These are phyloP conservation scores for Malus hybrid DNA, from an alignment of 331 rosid genomes.

Conservation along the genomic window DNA sequence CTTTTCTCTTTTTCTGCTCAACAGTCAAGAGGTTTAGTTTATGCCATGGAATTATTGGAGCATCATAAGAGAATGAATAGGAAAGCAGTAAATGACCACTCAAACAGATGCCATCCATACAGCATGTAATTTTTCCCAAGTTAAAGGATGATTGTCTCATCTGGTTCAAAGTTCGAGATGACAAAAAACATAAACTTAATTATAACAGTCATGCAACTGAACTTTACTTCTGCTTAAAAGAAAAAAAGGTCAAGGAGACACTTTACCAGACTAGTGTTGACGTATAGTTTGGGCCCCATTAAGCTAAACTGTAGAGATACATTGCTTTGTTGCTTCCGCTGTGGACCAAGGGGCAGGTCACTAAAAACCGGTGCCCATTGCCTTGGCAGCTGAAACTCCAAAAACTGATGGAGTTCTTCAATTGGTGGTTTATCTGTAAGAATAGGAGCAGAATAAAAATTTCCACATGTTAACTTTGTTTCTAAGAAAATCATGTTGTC, in stretches of 20 bases:
- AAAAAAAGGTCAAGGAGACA: not conserved
- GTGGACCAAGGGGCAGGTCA: constrained; percentile 99
- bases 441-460: constrained; percentile 11
- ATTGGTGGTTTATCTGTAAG: constrained; percentile 86
- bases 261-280: constrained; percentile 68
- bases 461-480: constrained; percentile 2
- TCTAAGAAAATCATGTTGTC: too few species aligned
- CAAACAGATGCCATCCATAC: not conserved
- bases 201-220: not conserved
- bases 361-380: constrained; percentile 99
- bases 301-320: constrained; percentile 91
- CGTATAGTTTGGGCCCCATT: constrained; percentile 86
- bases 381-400: constrained; percentile 97
- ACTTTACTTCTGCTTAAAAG: not conserved
- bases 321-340: constrained; percentile 65
- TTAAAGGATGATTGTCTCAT: not conserved
- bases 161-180: not conserved
- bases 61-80: not conserved
- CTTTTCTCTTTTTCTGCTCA: not conserved
- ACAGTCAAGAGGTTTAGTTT: not conserved
- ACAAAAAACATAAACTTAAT: not conserved
- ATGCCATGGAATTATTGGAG: not conserved
- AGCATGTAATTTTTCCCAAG: not conserved
- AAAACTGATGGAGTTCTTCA: constrained; percentile 94
- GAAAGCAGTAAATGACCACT: not conserved